phyloP scores from a whole-genome alignment of 2,329 filamentous ascomycete species.

The Penicillium sp. region DNA sequence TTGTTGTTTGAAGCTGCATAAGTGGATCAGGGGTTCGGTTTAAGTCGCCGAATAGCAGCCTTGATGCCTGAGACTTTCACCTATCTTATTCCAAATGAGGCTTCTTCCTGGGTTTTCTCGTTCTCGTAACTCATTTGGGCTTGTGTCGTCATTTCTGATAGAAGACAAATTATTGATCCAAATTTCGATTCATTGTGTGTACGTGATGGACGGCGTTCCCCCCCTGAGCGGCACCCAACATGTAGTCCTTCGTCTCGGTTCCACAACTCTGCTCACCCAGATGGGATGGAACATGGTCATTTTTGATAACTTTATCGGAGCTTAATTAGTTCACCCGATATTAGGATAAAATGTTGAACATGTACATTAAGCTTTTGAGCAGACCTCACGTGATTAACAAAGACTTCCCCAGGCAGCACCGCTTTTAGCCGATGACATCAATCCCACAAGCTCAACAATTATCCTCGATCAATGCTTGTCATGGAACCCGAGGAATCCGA shows the following conservation, averaged over 20 bases:
- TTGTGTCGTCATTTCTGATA: constrained; percentile 6
- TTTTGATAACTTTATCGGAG: not conserved
- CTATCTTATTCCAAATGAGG: not conserved
- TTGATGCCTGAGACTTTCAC: constrained; percentile 4
- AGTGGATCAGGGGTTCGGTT: too few relatives aligned
- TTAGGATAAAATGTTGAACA: not conserved
- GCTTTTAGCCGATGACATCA: not conserved
- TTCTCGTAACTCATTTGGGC: not conserved
- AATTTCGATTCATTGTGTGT: constrained; percentile 9
- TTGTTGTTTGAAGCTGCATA: too few relatives aligned
- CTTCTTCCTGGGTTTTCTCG: not conserved
- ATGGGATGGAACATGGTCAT: constrained; percentile 8
- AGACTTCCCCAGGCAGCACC: not conserved
- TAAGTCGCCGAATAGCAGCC: not conserved
- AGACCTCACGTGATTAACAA: not conserved
- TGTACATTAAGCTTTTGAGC: not conserved
- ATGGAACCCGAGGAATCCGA: constrained; percentile 36
- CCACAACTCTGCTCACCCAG: constrained; percentile 4
- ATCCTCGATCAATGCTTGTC: not conserved
- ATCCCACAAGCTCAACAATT: not conserved
- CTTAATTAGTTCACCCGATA: not conserved
- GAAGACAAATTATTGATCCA: constrained; percentile 12
- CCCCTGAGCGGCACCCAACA: constrained; percentile 4
- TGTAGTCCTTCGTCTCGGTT: not conserved
- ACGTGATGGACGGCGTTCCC: not conserved